Base-by-base conservation (phyloP, 2,329 filamentous ascomycete genomes). In the Scedosporium boydii region DNA sequence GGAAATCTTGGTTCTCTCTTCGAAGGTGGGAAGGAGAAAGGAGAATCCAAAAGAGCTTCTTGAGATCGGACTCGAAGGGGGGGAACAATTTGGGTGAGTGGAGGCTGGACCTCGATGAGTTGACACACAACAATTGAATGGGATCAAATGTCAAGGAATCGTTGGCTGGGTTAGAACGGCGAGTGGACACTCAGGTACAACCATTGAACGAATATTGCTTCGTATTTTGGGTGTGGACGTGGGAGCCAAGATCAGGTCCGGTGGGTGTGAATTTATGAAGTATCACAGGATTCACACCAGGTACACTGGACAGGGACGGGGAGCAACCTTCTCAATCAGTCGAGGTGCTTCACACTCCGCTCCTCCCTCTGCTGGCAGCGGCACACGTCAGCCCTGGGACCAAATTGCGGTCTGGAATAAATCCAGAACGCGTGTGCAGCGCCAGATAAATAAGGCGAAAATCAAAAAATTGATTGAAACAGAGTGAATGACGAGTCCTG, bases 201-300 rank as follows among this genome's bases (percentile, higher is more conserved):
- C 29, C 7, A 9, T 29, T 29, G 27, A 29, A 29, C 27, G 27
- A 29, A 29, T 29, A 29, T 29, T 29, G 27, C 27, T 16, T 9
- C 44, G 16, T 48, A 48, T 16, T n/a, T 21, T 29, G 27, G 62
- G 59, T 66, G 65, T 66, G 64, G 64, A 60, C 63, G 59, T 61
- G 64, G 65, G 44, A 65, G 56, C 44, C 61, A 21, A 64, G 63
- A 64, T 66, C 61, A 12, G 34, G 21, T 55, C 29, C 23, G 18
- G 1, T 12, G 21, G 51, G 51, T 29, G 51, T 55, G 51, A 55
- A 55, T 55, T 55, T 55, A 23, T 14, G 10, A 16, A 23, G 21
- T 55, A 14, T 27, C 23, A 14, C 12, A 55, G 51, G 51, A 55
- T 55, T 55, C 51, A 23, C 51, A 55, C 51, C 51, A 6, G 51